phyloP scores from a whole-genome alignment of 2,329 filamentous ascomycete genomes.

The Claviceps digitariae region DNA sequence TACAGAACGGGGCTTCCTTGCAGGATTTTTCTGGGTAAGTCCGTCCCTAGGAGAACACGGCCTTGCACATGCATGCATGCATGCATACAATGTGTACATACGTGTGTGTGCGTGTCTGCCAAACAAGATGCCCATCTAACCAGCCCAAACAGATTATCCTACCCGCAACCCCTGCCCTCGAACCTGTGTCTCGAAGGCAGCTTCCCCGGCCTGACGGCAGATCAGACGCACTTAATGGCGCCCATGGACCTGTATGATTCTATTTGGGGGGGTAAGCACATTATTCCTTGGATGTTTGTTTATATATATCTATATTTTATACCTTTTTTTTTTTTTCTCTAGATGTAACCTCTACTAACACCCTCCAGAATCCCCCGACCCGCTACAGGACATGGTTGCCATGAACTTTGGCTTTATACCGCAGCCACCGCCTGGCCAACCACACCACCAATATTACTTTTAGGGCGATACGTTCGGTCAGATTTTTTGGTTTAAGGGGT shows the following conservation, averaged over 20 bases:
- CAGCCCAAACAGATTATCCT: constrained; percentile 21
- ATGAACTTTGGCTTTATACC: constrained; percentile 49
- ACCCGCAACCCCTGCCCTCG: constrained; percentile 23
- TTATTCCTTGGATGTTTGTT: neutral
- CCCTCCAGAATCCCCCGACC: constrained; percentile 42
- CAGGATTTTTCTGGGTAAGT: constrained; percentile 30
- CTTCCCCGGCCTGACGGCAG: constrained; percentile 36
- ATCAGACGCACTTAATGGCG: constrained; percentile 46
- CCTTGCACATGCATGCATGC: too few relatives aligned
- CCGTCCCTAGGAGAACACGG: too few relatives aligned
- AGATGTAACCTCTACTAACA: neutral
- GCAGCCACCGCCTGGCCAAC: constrained; percentile 44
- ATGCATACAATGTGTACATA: neutral
- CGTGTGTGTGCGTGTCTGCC: neutral
- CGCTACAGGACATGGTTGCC: constrained; percentile 40
- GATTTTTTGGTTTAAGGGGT: neutral
- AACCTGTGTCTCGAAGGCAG: constrained; percentile 29
- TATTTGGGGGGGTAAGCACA: constrained; percentile 50
- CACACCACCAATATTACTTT: constrained; percentile 45
- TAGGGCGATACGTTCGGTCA: too few relatives aligned
- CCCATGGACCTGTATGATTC: constrained; percentile 56
- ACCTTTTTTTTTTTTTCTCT: neutral
- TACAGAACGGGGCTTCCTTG: constrained; percentile 43
- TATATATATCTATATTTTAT: neutral
- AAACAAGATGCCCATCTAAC: neutral